Percentiles rank a stretch among this genome's conserved stretches.
Conservation (phyloP, 2,329 filamentous ascomycete genomes). For the Trichoderma sp. region DNA sequence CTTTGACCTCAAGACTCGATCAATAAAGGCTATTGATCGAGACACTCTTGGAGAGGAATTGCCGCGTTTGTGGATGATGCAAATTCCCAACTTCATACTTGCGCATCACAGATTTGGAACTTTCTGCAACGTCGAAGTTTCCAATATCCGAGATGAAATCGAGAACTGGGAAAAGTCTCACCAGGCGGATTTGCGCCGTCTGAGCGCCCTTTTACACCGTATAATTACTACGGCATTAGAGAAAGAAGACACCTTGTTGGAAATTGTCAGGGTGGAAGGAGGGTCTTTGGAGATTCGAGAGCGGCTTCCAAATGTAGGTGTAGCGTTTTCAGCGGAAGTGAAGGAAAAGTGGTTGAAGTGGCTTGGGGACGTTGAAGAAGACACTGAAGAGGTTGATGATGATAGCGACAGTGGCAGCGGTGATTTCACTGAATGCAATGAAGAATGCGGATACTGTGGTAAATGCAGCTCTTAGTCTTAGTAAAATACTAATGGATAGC, state of each 20-base stretch:
- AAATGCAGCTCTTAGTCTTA: constrained; percentile 28
- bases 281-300: constrained; percentile 35
- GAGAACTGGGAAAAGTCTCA: constrained; percentile 44
- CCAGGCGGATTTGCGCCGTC: constrained; percentile 36
- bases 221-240: constrained; percentile 30
- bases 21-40: constrained; percentile 33
- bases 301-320: constrained; percentile 34
- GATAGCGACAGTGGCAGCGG: constrained; percentile 27
- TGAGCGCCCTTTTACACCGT: constrained; percentile 36
- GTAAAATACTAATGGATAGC: not conserved
- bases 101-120: constrained; percentile 45
- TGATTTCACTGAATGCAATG: constrained; percentile 37
- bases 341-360: constrained; percentile 36
- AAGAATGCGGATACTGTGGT: constrained; percentile 39
- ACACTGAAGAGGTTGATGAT: not conserved
- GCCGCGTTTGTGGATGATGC: constrained; percentile 49
- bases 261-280: constrained; percentile 32
- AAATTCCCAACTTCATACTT: constrained; percentile 46
- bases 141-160: constrained; percentile 39
- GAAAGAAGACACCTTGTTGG: constrained; percentile 32
- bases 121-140: constrained; percentile 44
- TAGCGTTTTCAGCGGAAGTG: constrained; percentile 34
- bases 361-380: constrained; percentile 28
- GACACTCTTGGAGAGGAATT: constrained; percentile 44
- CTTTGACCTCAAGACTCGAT: constrained; percentile 53